Evolutionary conservation across 345 rosid genomes (phyloP).

Genomic region (Corchorus capsularis): DNA sequence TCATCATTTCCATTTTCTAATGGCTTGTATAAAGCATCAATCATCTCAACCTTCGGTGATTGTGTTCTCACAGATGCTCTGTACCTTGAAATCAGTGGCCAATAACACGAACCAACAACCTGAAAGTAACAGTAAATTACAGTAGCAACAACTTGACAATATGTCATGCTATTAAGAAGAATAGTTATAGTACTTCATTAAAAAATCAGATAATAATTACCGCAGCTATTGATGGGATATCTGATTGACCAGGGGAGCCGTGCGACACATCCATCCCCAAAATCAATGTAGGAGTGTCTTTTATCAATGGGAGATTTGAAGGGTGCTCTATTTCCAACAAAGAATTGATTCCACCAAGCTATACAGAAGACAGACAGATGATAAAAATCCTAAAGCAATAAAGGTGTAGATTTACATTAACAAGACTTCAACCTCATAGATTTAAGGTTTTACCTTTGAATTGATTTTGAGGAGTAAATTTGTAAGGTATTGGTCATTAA

Average conservation of each 20-base stretch:
- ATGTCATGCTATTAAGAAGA: not conserved
- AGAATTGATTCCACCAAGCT: constrained; percentile 97
- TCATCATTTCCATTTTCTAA: constrained; percentile 54
- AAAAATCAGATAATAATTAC: constrained; percentile 37
- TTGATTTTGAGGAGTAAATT: constrained; percentile 90
- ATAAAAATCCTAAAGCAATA: constrained; percentile 1
- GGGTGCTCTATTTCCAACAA: constrained; percentile 66
- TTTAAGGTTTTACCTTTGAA: constrained; percentile 59
- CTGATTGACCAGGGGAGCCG: constrained; percentile 80
- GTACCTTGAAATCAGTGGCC: constrained; percentile 87
- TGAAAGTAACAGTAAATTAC: constrained; percentile 32
- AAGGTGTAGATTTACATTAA: constrained; percentile 5
- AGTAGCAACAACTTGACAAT: constrained; percentile 4
- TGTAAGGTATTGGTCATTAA: constrained; percentile 81
- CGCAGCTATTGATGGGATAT: constrained; percentile 80
- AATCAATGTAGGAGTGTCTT: constrained; percentile 77
- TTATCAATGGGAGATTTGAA: constrained; percentile 51
- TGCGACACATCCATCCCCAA: constrained; percentile 98
- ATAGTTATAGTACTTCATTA: not conserved
- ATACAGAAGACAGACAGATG: constrained; percentile 24
- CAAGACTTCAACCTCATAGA: constrained; percentile 11
- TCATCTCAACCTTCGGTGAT: constrained; percentile 81
- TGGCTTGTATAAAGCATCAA: constrained; percentile 82
- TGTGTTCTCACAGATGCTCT: constrained; percentile 90
- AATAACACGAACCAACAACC: constrained; percentile 86